Percentiles rank a stretch among this genome's conserved stretches.
These are phyloP conservation scores for Lodderomyces orthopsilosis DNA, from an alignment of 1,139 yeast species.

Conservation along the genomic window DNA sequence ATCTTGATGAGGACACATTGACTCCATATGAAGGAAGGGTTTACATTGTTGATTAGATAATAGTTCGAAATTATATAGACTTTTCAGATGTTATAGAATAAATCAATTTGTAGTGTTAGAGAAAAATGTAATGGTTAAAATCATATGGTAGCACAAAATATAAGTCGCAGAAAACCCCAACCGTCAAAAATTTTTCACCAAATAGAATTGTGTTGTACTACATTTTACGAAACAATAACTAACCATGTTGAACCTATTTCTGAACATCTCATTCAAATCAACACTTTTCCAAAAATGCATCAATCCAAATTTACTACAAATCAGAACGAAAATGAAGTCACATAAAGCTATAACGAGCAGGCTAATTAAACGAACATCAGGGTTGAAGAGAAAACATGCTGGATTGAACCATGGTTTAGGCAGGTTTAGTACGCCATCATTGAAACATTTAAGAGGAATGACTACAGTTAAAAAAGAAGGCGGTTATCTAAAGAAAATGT, in stretches of 20 bases:
- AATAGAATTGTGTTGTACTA: no score
- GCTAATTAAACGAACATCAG: slow-evolving; percentile 65
- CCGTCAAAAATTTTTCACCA: background rate
- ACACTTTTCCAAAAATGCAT: slow-evolving; percentile 1
- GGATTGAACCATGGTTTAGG: slow-evolving; percentile 94
- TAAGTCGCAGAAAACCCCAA: background rate
- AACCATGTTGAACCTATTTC: slow-evolving; percentile 1
- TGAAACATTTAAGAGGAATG: slow-evolving; percentile 64
- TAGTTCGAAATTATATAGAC: background rate
- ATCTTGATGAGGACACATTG: slow-evolving; percentile 22
- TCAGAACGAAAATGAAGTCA: slow-evolving; percentile 57
- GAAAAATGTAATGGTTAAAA: background rate
- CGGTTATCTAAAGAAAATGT: slow-evolving; percentile 35
- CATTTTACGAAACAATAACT: no score
- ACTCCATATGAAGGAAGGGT: slow-evolving; percentile 41
- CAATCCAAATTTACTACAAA: slow-evolving; percentile 20
- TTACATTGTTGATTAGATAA: slow-evolving; percentile 23
- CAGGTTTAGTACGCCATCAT: slow-evolving; percentile 70
- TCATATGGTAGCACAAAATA: background rate
- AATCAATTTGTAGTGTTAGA: no score
- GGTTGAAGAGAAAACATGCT: slow-evolving; percentile 62
- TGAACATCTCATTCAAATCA: background rate
- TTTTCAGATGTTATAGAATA: background rate
- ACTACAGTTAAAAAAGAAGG: slow-evolving; percentile 52
- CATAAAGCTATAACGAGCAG: slow-evolving; percentile 80